These are phyloP conservation scores for Diphasiastrum complanatum DNA, from an alignment of 83 land plant genomes.

Conservation along the genomic window DNA sequence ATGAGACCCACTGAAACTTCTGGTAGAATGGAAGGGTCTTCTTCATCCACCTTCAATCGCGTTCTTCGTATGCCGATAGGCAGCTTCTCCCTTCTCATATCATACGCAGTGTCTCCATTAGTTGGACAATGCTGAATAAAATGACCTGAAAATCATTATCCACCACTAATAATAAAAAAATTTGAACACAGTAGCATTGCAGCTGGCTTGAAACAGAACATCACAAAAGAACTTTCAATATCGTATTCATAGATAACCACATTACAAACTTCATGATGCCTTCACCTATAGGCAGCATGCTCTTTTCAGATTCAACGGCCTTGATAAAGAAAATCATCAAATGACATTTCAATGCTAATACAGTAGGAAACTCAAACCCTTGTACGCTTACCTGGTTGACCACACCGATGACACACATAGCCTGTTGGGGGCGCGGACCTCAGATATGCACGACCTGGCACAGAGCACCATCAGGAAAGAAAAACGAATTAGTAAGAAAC, in stretches of 20 bases:
- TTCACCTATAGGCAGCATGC: too few relatives aligned
- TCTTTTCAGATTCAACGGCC: too few relatives aligned
- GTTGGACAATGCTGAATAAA: slow-evolving; percentile 44
- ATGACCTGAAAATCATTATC: slow-evolving; percentile 42
- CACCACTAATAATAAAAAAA: too few relatives aligned
- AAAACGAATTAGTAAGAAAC: too few relatives aligned
- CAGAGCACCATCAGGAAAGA: too few relatives aligned
- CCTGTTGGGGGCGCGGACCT: slow-evolving; percentile 35
- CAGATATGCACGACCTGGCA: slow-evolving; percentile 23
- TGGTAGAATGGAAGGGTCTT: slow-evolving; percentile 31
- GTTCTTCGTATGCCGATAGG: slow-evolving; percentile 35
- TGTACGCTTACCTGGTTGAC: slow-evolving; percentile 34
- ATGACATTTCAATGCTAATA: too few relatives aligned
- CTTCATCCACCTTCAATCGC: slow-evolving; percentile 31
- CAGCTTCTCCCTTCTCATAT: slow-evolving; percentile 28
- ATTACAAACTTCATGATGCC: too few relatives aligned
- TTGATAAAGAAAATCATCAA: too few relatives aligned
- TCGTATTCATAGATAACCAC: too few relatives aligned
- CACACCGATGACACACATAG: slow-evolving; percentile 43
- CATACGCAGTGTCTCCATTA: slow-evolving; percentile 40
- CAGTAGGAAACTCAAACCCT: neutral
- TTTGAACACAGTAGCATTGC: too few relatives aligned
- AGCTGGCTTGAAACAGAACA: too few relatives aligned
- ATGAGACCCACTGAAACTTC: slow-evolving; percentile 31
- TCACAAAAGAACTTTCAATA: slow-evolving; percentile 1